Conservation (phyloP, 495 filamentous ascomycete genomes). For the Podospora pseudoanserina region DNA sequence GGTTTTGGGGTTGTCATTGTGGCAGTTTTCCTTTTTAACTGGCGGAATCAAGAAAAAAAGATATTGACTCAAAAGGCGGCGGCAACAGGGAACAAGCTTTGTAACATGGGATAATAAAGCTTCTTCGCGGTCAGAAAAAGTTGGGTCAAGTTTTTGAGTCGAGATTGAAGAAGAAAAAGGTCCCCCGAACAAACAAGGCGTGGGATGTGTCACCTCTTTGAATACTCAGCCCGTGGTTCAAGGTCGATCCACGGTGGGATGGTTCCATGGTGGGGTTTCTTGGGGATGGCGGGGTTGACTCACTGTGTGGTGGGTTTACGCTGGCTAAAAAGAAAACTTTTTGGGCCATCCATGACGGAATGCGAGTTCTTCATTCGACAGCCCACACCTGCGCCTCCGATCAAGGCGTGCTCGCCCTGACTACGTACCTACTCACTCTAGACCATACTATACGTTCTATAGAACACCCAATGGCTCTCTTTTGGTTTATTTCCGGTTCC, state of each 20-base stretch:
- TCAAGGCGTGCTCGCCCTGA: neutral
- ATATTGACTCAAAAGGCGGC: neutral
- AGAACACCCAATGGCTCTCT: neutral
- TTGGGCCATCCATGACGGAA: constrained; percentile 28
- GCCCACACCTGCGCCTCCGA: constrained; percentile 1
- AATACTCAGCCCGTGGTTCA: constrained; percentile 6
- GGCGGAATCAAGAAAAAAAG: neutral
- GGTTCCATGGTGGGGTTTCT: neutral
- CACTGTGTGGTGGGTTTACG: constrained; percentile 12
- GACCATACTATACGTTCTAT: neutral
- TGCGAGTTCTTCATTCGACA: constrained; percentile 10
- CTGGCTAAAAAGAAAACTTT: constrained; percentile 23
- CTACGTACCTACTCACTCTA: neutral
- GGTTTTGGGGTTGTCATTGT: constrained; percentile 43
- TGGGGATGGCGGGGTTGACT: constrained; percentile 27
- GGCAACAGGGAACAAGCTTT: neutral
- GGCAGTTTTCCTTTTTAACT: neutral
- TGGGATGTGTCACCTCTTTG: constrained; percentile 12
- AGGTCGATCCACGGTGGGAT: constrained; percentile 15
- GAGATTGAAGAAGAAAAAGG: neutral
- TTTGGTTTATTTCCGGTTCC: neutral
- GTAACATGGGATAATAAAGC: neutral
- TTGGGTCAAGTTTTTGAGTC: neutral
- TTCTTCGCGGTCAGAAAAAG: neutral
- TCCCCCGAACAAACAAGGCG: neutral